phyloP scores from a whole-genome alignment of 2,329 filamentous ascomycete genomes.

The Coleophoma crateriformis region DNA sequence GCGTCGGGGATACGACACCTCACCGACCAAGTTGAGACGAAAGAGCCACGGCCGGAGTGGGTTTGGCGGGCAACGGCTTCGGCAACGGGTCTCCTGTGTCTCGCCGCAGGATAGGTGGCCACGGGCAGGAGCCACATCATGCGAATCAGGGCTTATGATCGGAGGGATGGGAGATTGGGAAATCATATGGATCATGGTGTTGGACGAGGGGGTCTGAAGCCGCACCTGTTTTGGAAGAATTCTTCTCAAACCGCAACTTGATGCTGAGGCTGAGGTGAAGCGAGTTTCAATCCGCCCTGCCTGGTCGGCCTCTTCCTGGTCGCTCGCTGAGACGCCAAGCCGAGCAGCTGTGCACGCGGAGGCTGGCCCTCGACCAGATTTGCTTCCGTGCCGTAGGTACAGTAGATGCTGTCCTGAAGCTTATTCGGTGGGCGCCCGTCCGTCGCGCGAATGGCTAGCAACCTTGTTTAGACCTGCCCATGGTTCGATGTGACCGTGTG shows the following conservation, averaged over 20 bases:
- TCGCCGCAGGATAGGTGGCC: too few relatives aligned
- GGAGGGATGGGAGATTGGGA: background rate
- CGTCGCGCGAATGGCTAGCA: too few relatives aligned
- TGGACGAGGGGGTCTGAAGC: background rate
- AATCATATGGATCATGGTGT: background rate
- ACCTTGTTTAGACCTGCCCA: too few relatives aligned
- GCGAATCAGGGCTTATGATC: conserved; percentile 8
- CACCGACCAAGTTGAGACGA: too few relatives aligned
- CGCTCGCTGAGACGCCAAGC: conserved; percentile 21
- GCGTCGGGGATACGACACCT: too few relatives aligned
- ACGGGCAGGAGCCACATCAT: conserved; percentile 4
- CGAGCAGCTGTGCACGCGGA: background rate
- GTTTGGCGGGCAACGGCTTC: too few relatives aligned
- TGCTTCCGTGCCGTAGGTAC: too few relatives aligned
- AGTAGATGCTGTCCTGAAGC: too few relatives aligned
- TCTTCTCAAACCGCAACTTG: conserved; percentile 8
- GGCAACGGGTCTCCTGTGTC: too few relatives aligned
- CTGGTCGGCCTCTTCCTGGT: conserved; percentile 1
- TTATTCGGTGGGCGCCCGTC: too few relatives aligned
- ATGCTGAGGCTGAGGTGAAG: conserved; percentile 32
- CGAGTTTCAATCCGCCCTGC: conserved; percentile 31
- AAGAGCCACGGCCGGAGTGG: too few relatives aligned
- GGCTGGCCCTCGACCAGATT: background rate
- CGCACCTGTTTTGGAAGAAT: background rate
- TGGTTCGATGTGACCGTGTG: too few relatives aligned